phyloP scores from a whole-genome alignment of 208 protist species.

The Trypanosoma mega region DNA sequence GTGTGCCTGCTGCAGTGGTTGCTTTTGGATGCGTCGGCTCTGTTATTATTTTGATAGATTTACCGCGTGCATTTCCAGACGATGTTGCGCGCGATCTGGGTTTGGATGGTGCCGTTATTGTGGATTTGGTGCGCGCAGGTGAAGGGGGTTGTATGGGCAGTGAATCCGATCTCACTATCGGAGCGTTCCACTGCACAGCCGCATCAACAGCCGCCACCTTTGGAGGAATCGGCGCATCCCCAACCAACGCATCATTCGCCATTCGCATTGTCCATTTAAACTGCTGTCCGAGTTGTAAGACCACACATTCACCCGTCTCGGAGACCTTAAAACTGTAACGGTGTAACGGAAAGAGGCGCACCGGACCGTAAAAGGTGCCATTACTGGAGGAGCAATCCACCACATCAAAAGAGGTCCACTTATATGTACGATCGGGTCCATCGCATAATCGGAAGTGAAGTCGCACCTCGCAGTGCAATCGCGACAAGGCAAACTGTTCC shows the following conservation, averaged over 20 bases:
- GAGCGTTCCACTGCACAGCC: constrained; percentile 18
- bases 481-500: constrained; percentile 1
- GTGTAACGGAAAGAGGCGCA: constrained; percentile 22
- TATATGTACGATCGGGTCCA: constrained; percentile 5
- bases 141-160: background rate
- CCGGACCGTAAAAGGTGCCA: constrained; percentile 16
- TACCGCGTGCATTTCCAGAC: too few species aligned
- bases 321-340: constrained; percentile 21
- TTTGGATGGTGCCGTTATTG: too few species aligned
- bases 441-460: constrained; percentile 12
- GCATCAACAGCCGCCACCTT: too few species aligned
- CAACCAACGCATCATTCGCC: too few species aligned
- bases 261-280: background rate
- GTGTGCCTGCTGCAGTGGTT: too few species aligned
- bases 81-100: too few species aligned
- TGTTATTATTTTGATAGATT: too few species aligned
- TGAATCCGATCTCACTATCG: too few species aligned
- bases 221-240: too few species aligned
- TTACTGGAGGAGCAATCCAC: constrained; percentile 21
- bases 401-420: constrained; percentile 27
- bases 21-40: too few species aligned
- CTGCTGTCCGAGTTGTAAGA: constrained; percentile 12
- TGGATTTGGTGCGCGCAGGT: background rate
- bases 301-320: background rate
- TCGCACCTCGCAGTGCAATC: constrained; percentile 19